Base-by-base conservation (phyloP, 2,329 filamentous ascomycete species). In the Cercospora citrullina region DNA sequence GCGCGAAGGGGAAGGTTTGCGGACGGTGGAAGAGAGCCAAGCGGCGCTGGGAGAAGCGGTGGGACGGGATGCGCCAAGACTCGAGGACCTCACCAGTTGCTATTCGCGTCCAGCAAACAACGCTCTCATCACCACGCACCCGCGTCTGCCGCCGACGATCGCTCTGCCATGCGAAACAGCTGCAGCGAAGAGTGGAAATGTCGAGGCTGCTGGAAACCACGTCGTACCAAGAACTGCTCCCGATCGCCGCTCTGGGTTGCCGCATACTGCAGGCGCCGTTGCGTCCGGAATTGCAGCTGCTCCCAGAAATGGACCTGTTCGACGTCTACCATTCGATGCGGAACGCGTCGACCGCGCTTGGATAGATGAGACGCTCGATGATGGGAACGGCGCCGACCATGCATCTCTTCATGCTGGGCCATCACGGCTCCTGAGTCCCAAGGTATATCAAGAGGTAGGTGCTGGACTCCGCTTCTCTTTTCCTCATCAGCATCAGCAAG, bases 401-500 rank as follows among this genome's bases (percentile, higher is more conserved):
- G 39, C 30, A 26, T 26, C 23, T 14, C 28, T 36, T 30, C 23
- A 2, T 26, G 48, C n/a, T 55, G 12, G 48, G 60, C 48, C 12
- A 39, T 39, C 36, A 39, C 36, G 36, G 36, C 60, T 53, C 42
- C 60, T 23, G 42, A 28, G 30, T 28, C n/a, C 26, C 8, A 18
- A 26, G 36, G 9, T 36, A 63, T 63, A 63, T 63, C 26, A 31
- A 63, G 9, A 28, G 33, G 60, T 53, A 53, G 51, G 26, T 55
- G 18, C 42, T 8, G 14, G 10, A 31, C 30, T 60, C 31, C 8
- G 31, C 1, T 28, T 62, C 18, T 5, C 26, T 14, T 51, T 28
- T 62, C 28, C 60, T 62, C 60, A 30, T 62, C 60, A 62, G 60
- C 39, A 42, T 63, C 60, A 55, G 60, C 60, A 30, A 55, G 60